phyloP scores from a whole-genome alignment of 2,329 filamentous ascomycete species.

The Curvularia spicifera region DNA sequence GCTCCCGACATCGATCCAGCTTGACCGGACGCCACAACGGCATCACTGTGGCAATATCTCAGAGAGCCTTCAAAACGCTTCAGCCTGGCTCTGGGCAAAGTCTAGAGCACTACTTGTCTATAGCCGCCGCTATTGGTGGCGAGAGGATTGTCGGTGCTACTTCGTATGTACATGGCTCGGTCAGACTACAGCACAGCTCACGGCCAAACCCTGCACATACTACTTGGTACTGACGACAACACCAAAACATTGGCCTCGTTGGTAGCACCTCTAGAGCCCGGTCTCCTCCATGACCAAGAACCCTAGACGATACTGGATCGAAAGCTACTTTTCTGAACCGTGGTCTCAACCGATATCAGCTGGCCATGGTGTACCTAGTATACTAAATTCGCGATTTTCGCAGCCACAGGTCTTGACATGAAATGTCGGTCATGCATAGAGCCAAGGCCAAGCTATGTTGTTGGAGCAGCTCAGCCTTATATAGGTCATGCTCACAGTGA shows the following conservation, averaged over 20 bases:
- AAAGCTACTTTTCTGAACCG: not conserved
- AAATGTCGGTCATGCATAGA: not conserved
- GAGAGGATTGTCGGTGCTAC: not conserved
- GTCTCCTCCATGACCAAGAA: conserved; percentile 22
- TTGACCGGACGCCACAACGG: conserved; percentile 1
- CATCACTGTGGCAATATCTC: not conserved
- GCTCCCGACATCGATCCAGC: not conserved
- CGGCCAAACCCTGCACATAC: not conserved
- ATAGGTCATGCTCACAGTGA: not conserved
- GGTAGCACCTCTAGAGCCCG: conserved; percentile 38
- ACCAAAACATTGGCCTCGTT: conserved; percentile 37
- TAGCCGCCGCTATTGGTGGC: not conserved
- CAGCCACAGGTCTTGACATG: not conserved
- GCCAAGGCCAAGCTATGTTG: conserved; percentile 3
- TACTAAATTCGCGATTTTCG: not conserved
- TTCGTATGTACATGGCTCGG: not conserved
- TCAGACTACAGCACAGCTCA: not conserved
- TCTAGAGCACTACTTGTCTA: not conserved
- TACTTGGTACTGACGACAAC: conserved; percentile 26
- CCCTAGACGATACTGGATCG: not conserved
- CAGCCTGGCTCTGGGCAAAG: too few relatives aligned
- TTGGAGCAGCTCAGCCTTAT: not conserved
- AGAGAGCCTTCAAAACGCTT: not conserved
- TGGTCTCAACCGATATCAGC: not conserved
- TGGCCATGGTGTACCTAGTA: not conserved